Conservation (phyloP, 805 yeast species). For the Nakazawaea molendinolei region DNA sequence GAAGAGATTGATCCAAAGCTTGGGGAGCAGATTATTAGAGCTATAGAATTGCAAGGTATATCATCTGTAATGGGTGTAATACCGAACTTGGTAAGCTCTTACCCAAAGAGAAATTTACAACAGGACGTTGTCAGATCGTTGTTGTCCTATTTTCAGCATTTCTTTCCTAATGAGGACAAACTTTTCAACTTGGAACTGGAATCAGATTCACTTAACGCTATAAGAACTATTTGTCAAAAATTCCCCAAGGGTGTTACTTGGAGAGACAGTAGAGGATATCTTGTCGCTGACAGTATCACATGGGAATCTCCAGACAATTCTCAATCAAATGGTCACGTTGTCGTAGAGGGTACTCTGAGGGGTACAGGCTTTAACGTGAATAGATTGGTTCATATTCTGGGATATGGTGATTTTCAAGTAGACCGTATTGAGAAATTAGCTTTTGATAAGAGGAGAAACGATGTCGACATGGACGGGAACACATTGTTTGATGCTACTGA, state of each 20-base stretch:
- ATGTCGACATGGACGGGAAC: constrained; percentile 14
- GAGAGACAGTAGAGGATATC: constrained; percentile 90
- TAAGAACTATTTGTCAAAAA: constrained; percentile 76
- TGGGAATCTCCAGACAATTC: constrained; percentile 30
- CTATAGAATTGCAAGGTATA: constrained; percentile 88
- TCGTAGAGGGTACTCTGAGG: constrained; percentile 78
- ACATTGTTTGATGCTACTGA: constrained; percentile 28
- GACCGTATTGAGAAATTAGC: constrained; percentile 52
- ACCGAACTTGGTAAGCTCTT: constrained; percentile 61
- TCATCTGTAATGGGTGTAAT: constrained; percentile 76
- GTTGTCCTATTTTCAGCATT: constrained; percentile 61
- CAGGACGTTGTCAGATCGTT: constrained; percentile 60
- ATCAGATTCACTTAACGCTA: constrained; percentile 66
- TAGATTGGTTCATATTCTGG: constrained; percentile 80
- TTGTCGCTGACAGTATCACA: constrained; percentile 62
- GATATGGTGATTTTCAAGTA: constrained; percentile 81
- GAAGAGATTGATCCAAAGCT: constrained; percentile 71
- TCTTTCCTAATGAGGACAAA: constrained; percentile 76
- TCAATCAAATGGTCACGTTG: constrained; percentile 33
- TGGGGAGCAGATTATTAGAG: constrained; percentile 88
- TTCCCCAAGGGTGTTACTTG: constrained; percentile 80
- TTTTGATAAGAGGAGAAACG: constrained; percentile 13
- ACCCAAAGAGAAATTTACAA: constrained; percentile 72
- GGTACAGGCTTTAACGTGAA: constrained; percentile 80
- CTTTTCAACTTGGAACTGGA: constrained; percentile 61